A percentile compares a stretch with the other conserved stretches of the same genome.
Conservation (phyloP, 2,329 filamentous ascomycete genomes). For the Purpureocillium lavendulum region DNA sequence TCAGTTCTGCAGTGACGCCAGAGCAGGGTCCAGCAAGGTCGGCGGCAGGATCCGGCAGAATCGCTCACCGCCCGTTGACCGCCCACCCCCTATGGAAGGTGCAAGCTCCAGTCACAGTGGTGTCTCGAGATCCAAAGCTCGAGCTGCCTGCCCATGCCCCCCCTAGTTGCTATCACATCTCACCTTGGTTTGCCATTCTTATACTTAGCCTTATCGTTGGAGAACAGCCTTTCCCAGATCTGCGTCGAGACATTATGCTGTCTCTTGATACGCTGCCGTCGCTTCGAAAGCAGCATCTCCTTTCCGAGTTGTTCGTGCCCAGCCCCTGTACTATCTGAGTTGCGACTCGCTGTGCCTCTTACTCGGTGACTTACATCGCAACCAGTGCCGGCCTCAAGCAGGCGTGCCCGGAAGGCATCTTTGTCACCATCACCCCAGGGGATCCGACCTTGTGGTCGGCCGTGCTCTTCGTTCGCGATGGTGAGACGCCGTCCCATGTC, state of each 20-base stretch:
- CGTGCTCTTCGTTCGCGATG: conserved; percentile 85
- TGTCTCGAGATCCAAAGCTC: too few species aligned
- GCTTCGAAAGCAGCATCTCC: conserved; percentile 65
- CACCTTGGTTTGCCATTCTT: neutral
- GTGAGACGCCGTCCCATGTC: conserved; percentile 43
- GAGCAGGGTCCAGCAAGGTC: neutral
- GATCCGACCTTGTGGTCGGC: conserved; percentile 80
- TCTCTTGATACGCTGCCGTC: conserved; percentile 40
- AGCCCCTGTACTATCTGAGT: neutral
- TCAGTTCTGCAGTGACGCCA: neutral
- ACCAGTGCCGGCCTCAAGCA: conserved; percentile 69
- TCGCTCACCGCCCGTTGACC: conserved; percentile 9
- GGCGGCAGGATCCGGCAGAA: conserved; percentile 10
- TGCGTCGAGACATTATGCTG: neutral
- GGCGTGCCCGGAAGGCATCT: conserved; percentile 78
- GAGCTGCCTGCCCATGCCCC: neutral
- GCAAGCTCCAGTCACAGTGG: too few species aligned
- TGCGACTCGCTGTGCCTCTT: neutral
- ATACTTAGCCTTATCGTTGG: neutral
- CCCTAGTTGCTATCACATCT: too few species aligned
- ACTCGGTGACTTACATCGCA: neutral
- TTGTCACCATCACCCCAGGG: conserved; percentile 74
- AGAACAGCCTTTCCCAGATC: too few species aligned
- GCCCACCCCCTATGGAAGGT: conserved; percentile 3
- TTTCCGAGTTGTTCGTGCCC: conserved; percentile 70